Evolutionary conservation across 495 filamentous ascomycete species (phyloP), one percentile per base, ranked within the genome.

Genomic region (Jackrogersella minutella): DNA sequence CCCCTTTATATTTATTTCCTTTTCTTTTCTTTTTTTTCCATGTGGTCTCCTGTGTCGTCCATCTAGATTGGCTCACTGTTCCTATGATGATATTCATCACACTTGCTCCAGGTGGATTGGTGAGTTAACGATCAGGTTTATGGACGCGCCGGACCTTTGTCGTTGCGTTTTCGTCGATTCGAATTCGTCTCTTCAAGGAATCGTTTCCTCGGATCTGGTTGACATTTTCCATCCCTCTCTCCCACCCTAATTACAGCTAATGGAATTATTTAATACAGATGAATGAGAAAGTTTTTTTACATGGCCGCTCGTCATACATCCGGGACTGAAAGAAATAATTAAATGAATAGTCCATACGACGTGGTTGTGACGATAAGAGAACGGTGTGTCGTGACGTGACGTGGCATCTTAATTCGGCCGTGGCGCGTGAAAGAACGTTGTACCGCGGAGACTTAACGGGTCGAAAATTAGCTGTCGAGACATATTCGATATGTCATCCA

Each of bases 391-490:
- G 34, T 68, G 47, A 68, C 26, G 22, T 46, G 65, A 52, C 59
- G 59, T 68, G 65, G 54, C 47, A 59, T 63, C 53, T 50, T 58
- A 17, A 59, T 52, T 58, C 37, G 54, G 59, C 65, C 53, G 53
- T 63, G 39, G 54, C 65, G 65, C 59, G 44, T 59, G 53, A 68
- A 49, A 55, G 31, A 61, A 24, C n/a, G n/a, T 24, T 49, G 33
- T 41, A 56, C 21, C 16, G 31, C 43, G 36, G 40, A 34, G 47
- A 31, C 49, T 41, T 40, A 9, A 37, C 11, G 26, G 30, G 37
- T 52, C 36, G 34, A 21, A 9, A 53, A 22, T 17, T 46, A n/a
- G 28, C 24, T 36, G 36, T 37, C 49, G 49, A 46, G 33, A 43
- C 33, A 30, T 49, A 22, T 40, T 37, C 28, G 13, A 47, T 14